Conservation (phyloP, 495 filamentous ascomycete genomes). For the Neurospora sp. region DNA sequence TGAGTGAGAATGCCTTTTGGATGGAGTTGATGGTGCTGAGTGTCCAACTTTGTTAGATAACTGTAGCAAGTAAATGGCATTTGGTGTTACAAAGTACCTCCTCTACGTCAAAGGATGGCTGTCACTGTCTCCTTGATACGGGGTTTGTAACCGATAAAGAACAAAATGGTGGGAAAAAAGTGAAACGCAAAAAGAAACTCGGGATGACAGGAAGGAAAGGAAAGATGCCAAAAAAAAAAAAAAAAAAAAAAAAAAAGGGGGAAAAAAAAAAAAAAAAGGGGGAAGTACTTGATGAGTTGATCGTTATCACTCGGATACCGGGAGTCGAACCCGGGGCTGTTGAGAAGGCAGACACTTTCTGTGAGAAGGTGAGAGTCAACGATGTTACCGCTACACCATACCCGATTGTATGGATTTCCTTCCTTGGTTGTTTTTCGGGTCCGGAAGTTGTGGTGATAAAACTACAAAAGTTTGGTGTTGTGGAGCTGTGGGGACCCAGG, state of each 20-base stretch:
- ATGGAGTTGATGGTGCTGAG: background rate
- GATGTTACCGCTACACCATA: background rate
- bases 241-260: background rate
- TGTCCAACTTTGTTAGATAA: background rate
- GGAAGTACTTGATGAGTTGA: background rate
- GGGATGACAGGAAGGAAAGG: background rate
- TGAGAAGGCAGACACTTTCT: background rate
- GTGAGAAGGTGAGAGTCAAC: background rate
- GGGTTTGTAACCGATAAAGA: too few relatives aligned
- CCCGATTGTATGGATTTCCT: slow-evolving; percentile 1
- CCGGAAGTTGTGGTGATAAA: background rate
- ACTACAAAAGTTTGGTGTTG: background rate
- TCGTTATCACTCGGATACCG: background rate
- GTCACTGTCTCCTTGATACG: too few relatives aligned
- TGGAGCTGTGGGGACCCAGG: background rate
- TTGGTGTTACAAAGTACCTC: too few relatives aligned
- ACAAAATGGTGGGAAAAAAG: too few relatives aligned
- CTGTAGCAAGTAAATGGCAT: too few relatives aligned
- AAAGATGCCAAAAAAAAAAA: background rate
- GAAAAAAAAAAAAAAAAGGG: background rate
- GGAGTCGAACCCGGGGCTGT: background rate
- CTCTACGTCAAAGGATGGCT: too few relatives aligned
- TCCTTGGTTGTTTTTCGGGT: background rate
- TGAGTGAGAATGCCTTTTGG: background rate
- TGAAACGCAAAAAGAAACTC: too few relatives aligned